phyloP scores from a whole-genome alignment of 176 grass and related monocot species.

The Oryza glumipatula region DNA sequence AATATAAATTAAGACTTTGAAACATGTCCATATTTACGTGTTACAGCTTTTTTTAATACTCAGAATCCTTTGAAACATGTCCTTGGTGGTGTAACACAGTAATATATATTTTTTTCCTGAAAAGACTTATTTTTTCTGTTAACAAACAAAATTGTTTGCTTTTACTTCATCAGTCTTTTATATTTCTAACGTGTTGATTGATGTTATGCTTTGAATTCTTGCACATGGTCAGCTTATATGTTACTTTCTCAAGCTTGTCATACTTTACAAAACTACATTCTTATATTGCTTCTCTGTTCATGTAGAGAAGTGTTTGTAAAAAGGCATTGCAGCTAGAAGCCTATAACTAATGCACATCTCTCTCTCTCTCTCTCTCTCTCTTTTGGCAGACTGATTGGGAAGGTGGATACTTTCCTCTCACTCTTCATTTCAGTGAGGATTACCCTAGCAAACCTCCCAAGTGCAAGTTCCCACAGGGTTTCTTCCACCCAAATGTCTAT shows the following conservation, averaged over 20 bases:
- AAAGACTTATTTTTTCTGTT: neutral
- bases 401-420: slow-evolving; percentile 66
- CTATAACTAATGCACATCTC: neutral
- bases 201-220: slow-evolving; percentile 4
- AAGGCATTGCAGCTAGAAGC: neutral
- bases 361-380: neutral
- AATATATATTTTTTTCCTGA: neutral
- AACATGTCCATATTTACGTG: neutral
- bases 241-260: neutral
- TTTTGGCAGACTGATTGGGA: slow-evolving; percentile 74
- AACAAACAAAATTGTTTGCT: neutral
- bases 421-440: slow-evolving; percentile 73
- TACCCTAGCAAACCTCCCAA: slow-evolving; percentile 85
- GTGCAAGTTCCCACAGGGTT: slow-evolving; percentile 74
- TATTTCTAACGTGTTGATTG: neutral
- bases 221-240: neutral
- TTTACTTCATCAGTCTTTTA: neutral
- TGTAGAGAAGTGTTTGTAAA: neutral
- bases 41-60: neutral
- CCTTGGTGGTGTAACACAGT: neutral
- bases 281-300: slow-evolving; percentile 1
- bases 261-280: neutral
- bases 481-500: slow-evolving; percentile 84
- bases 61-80: neutral
- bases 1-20: neutral